These are phyloP conservation scores for Cardamine chenopodiifolia DNA, from an alignment of 345 rosid genomes.

Conservation along the genomic window DNA sequence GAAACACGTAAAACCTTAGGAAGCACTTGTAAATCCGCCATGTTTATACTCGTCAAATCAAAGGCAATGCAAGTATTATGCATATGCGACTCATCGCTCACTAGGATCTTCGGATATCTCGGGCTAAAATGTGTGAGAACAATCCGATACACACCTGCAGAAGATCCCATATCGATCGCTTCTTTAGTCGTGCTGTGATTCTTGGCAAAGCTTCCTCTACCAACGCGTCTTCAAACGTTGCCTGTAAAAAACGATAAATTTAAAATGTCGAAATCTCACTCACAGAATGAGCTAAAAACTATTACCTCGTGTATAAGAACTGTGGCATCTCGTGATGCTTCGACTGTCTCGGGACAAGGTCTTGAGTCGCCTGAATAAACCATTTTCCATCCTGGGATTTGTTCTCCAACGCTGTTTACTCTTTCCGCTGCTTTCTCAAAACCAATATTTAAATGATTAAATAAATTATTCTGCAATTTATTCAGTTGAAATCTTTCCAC, in stretches of 20 bases:
- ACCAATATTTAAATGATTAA: neutral
- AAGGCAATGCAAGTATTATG: conserved; percentile 92
- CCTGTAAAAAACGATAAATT: conserved; percentile 49
- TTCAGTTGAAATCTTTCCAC: neutral
- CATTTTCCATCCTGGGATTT: conserved; percentile 89
- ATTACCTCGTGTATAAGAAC: conserved; percentile 91
- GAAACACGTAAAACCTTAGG: conserved; percentile 83
- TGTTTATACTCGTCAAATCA: conserved; percentile 90
- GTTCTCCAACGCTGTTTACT: conserved; percentile 61
- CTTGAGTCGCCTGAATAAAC: conserved; percentile 97
- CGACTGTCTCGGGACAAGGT: conserved; percentile 74
- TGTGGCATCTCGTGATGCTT: conserved; percentile 80
- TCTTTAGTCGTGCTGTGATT: conserved; percentile 98
- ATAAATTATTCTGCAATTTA: neutral
- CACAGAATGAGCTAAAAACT: neutral
- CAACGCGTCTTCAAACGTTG: conserved; percentile 91
- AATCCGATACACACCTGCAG: conserved; percentile 69
- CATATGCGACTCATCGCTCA: conserved; percentile 75
- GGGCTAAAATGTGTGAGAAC: conserved; percentile 98
- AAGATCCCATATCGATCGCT: conserved; percentile 75
- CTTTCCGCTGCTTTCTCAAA: conserved; percentile 61
- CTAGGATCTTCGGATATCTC: conserved; percentile 88
- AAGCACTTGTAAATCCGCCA: conserved; percentile 79
- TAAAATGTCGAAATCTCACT: neutral
- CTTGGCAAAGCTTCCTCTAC: conserved; percentile 83